Conservation (phyloP, 2,329 filamentous ascomycete species). For the Plectosphaerella plurivora region DNA sequence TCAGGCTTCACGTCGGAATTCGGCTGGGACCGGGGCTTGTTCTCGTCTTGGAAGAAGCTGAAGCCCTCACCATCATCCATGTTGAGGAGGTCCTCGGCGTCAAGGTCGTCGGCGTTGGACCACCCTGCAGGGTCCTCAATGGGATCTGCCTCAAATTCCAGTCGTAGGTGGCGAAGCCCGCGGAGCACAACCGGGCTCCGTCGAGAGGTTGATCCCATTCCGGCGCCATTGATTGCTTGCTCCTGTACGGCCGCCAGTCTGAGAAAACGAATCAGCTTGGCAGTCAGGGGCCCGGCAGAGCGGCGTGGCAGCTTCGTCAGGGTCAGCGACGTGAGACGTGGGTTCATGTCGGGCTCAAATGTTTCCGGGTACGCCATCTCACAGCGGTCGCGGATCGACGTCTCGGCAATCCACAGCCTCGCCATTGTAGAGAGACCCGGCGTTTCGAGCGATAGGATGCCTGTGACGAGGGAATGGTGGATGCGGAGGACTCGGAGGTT, state of each 20-base stretch:
- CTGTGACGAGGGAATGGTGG: slow-evolving; percentile 58
- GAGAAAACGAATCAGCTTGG: slow-evolving; percentile 44
- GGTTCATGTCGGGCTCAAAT: slow-evolving; percentile 53
- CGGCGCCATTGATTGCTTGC: slow-evolving; percentile 30
- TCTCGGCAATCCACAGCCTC: slow-evolving; percentile 39
- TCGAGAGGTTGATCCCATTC: slow-evolving; percentile 12
- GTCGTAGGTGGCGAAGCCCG: slow-evolving; percentile 47
- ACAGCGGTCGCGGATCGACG: slow-evolving; percentile 33
- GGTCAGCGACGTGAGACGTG: slow-evolving; percentile 46
- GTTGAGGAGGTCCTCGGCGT: slow-evolving; percentile 37
- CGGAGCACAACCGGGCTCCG: slow-evolving; percentile 37
- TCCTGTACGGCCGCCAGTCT: slow-evolving; percentile 44
- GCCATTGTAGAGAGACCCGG: slow-evolving; percentile 29
- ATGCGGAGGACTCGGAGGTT: slow-evolving; percentile 49
- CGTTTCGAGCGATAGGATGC: slow-evolving; percentile 40
- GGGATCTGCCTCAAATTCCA: slow-evolving; percentile 49
- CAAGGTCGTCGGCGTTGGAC: slow-evolving; percentile 26
- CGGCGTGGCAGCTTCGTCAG: slow-evolving; percentile 50
- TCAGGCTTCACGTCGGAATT: slow-evolving; percentile 13
- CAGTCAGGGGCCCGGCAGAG: slow-evolving; percentile 45
- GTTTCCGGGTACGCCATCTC: slow-evolving; percentile 40
- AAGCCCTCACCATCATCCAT: slow-evolving; percentile 31
- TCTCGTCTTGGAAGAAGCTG: slow-evolving; percentile 38
- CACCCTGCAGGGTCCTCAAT: slow-evolving; percentile 27
- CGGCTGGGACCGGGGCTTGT: slow-evolving; percentile 11